Conservation (phyloP, 352 stramenopile genomes). For the Globisporangium echinulatum region DNA sequence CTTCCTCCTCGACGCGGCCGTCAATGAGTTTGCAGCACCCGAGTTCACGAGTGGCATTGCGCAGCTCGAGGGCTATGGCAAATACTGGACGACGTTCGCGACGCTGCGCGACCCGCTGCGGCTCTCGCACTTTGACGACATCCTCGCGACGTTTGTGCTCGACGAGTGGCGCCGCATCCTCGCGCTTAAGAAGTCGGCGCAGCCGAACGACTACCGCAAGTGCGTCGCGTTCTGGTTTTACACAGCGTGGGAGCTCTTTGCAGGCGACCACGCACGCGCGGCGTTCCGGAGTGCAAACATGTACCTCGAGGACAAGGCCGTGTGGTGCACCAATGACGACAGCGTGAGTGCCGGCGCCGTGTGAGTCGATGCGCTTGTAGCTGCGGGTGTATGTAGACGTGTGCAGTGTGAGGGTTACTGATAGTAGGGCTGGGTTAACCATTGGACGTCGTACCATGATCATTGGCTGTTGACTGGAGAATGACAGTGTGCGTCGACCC, state of each 20-base stretch:
- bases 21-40: slow-evolving; percentile 59
- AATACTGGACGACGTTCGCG: slow-evolving; percentile 78
- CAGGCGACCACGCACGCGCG: slow-evolving; percentile 59
- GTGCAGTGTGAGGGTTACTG: too few relatives aligned
- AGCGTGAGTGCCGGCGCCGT: too few relatives aligned
- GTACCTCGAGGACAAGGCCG: slow-evolving; percentile 68
- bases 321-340: slow-evolving; percentile 21
- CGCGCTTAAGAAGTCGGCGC: slow-evolving; percentile 72
- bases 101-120: slow-evolving; percentile 69
- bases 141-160: slow-evolving; percentile 59
- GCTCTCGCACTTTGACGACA: slow-evolving; percentile 68
- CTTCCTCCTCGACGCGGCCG: slow-evolving; percentile 59
- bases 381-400: too few relatives aligned
- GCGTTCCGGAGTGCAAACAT: slow-evolving; percentile 83
- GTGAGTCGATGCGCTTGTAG: too few relatives aligned
- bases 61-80: slow-evolving; percentile 72
- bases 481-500: too few relatives aligned
- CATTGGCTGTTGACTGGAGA: too few relatives aligned
- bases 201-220: slow-evolving; percentile 85
- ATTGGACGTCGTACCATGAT: too few relatives aligned
- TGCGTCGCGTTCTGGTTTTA: slow-evolving; percentile 87
- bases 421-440: too few relatives aligned
- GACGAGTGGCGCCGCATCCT: slow-evolving; percentile 77
- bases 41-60: slow-evolving; percentile 72
- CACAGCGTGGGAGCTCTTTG: slow-evolving; percentile 79